Evolutionary conservation across 2,329 filamentous ascomycete genomes (phyloP).

Genomic region (Paecilomyces formosus): DNA sequence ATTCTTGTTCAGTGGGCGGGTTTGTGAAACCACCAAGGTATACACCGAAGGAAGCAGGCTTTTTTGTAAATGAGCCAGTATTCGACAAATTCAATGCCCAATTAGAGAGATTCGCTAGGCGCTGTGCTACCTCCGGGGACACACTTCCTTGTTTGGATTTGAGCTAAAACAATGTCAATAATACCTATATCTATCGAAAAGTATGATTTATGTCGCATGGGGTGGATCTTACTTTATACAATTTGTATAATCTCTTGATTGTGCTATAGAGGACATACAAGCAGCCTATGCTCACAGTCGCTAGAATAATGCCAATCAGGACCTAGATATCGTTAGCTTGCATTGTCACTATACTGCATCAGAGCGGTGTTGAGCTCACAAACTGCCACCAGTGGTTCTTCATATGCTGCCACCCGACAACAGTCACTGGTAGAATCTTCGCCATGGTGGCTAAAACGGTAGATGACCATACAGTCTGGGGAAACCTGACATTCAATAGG

Average conservation of each 20-base stretch:
- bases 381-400: constrained; percentile 36
- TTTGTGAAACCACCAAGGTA: constrained; percentile 34
- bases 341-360: background rate
- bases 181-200: background rate
- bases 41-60: constrained; percentile 33
- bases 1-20: constrained; percentile 23
- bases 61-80: constrained; percentile 8
- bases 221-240: constrained; percentile 19
- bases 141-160: constrained; percentile 14
- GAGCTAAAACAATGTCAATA: constrained; percentile 11
- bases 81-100: constrained; percentile 14
- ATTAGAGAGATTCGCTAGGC: constrained; percentile 15
- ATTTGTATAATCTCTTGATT: constrained; percentile 12
- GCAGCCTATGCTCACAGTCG: constrained; percentile 19
- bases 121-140: constrained; percentile 14
- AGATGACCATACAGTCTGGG: too few relatives aligned
- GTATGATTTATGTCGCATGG: background rate
- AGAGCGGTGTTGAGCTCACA: constrained; percentile 18
- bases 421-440: constrained; percentile 18
- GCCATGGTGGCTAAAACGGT: constrained; percentile 16
- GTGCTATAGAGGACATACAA: constrained; percentile 22
- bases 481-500: too few relatives aligned
- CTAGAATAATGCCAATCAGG: constrained; percentile 25
- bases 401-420: constrained; percentile 29
- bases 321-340: constrained; percentile 19